A percentile compares a stretch with the other conserved stretches of the same genome.
phyloP scores from a whole-genome alignment of 2,329 filamentous ascomycete genomes.

The Juglanconis sp. region DNA sequence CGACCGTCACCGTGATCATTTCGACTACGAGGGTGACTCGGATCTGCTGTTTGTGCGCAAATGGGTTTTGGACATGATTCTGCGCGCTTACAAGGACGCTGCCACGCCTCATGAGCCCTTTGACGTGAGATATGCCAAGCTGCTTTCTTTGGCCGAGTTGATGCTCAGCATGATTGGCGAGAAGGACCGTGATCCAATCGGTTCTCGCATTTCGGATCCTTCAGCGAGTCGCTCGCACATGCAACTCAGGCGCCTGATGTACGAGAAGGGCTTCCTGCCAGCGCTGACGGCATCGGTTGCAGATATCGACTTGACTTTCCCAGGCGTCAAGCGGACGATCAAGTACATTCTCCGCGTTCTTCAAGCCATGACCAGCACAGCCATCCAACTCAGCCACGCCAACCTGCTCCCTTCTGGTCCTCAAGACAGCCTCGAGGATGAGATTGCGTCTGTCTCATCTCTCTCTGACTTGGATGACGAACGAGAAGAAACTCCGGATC shows the following conservation, averaged over 20 bases:
- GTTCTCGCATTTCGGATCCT: constrained; percentile 28
- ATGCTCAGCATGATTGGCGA: constrained; percentile 90
- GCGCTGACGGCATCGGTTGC: constrained; percentile 88
- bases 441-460: constrained; percentile 82
- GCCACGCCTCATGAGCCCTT: constrained; percentile 73
- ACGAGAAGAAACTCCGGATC: constrained; percentile 90
- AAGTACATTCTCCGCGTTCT: constrained; percentile 94
- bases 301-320: constrained; percentile 93
- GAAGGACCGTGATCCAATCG: constrained; percentile 60
- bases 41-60: constrained; percentile 89
- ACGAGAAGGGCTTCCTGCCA: constrained; percentile 92
- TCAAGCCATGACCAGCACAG: constrained; percentile 81
- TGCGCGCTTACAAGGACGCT: constrained; percentile 90
- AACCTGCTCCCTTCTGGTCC: constrained; percentile 66
- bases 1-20: constrained; percentile 54
- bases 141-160: constrained; percentile 83
- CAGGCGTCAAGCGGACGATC: constrained; percentile 86
- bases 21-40: constrained; percentile 70
- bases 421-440: constrained; percentile 73
- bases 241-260: constrained; percentile 92
- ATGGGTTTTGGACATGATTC: constrained; percentile 88
- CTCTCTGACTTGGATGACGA: constrained; percentile 84
- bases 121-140: constrained; percentile 81
- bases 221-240: constrained; percentile 60
- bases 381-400: constrained; percentile 77